Base-by-base conservation (phyloP, 306 rosid genomes). In the Pyrus bretschneideri region DNA sequence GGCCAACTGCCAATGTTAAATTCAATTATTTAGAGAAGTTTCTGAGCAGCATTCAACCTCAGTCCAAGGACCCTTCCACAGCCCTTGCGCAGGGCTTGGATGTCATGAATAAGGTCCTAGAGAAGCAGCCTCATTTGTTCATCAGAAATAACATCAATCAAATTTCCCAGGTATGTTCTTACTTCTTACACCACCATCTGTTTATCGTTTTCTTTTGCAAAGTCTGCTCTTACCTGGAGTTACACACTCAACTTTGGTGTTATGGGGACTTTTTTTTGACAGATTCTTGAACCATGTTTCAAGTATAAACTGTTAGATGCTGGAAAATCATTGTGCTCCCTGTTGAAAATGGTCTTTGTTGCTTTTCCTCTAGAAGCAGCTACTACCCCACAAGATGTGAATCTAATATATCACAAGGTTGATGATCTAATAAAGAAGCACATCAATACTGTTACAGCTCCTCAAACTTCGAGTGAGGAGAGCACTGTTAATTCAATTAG, bases 281-380 rank as follows among this genome's bases (percentile, higher is more conserved):
- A 96, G 99, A 93, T 96, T 87, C 93, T 96, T 78, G 99, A 96
- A 84, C 99, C 97, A 6, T 96, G 98, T 86, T 96, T 96, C 88
- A 96, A 91, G 88, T 88, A 89, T 74, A 96, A 93, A 83, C 81
- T 96, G 82, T 81, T 93, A 81, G 99, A 96, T 83, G 91, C 93
- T 73, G 99, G 99, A 51, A 96, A 89, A 81, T 96, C 99, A 8
- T 86, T 96, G 86, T 91, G 99, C 84, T 92, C 94, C 75, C 87
- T 96, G 87, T 80, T 96, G 91, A 88, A 87, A 92, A 93, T 92
- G 97, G 93, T 96, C 75, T 92, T 90, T 86, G 89, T 87, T 83
- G 97, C 99, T 46, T 96, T 92, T 87, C 98, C 99, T 74, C 89
- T 80, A 65, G 98, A 96, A 87, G 89, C 90, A 57, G 83, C 93